Conservation (phyloP, 352 stramenopile species). For the Phytophthora cajani region DNA sequence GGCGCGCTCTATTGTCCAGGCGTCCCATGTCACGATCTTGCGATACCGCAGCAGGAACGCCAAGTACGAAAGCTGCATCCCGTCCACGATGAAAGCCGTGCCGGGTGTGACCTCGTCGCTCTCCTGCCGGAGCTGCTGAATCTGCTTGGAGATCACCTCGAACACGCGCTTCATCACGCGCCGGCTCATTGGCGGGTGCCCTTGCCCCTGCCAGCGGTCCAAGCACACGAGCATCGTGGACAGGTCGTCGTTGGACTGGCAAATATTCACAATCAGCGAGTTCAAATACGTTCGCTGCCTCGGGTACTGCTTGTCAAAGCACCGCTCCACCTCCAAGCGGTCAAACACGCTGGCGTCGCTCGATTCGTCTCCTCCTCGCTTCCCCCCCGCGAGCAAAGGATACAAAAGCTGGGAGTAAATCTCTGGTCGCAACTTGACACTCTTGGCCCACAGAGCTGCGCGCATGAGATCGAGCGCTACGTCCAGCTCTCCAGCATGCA, state of each 20-base stretch:
- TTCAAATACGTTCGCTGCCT: conserved; percentile 48
- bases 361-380: conserved; percentile 32
- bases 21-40: conserved; percentile 51
- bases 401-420: conserved; percentile 76
- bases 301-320: conserved; percentile 63
- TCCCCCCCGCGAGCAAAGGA: conserved; percentile 51
- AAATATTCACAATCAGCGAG: conserved; percentile 72
- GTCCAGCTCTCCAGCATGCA: conserved; percentile 54
- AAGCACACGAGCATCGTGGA: conserved; percentile 64
- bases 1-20: conserved; percentile 59
- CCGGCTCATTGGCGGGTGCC: conserved; percentile 49
- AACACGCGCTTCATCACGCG: conserved; percentile 60
- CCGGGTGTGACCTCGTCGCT: conserved; percentile 8
- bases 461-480: conserved; percentile 58
- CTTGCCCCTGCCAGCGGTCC: conserved; percentile 64
- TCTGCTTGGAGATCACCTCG: conserved; percentile 63
- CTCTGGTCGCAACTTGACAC: conserved; percentile 54
- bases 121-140: conserved; percentile 44
- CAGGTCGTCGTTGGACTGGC: conserved; percentile 68
- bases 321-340: conserved; percentile 58
- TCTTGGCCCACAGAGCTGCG: conserved; percentile 44
- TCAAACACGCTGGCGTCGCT: conserved; percentile 51
- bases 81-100: conserved; percentile 49
- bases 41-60: conserved; percentile 63
- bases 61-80: conserved; percentile 60